Evolutionary conservation across 179 eudicot species (phyloP), one percentile per base, ranked within the genome.

Genomic region (Beta corolliflora): DNA sequence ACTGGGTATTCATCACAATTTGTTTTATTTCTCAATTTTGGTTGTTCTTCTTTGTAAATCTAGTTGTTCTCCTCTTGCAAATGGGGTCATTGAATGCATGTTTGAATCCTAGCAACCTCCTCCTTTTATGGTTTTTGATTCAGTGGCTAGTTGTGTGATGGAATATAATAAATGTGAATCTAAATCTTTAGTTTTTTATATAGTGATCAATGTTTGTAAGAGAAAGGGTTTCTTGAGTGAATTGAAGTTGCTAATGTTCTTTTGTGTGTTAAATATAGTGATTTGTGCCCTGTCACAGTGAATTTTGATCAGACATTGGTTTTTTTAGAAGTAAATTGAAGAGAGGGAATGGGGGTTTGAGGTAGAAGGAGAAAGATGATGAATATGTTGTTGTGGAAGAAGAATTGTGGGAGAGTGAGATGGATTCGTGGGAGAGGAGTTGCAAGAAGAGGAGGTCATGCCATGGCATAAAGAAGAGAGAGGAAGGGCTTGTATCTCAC

Each of bases 1-100:
- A 83, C 69, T 91, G 88, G 90, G 94, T 93, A 86, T 73, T 78
- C 82, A 84, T 84, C 97, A 92, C 50, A 87, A 89, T 80, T 82
- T 94, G 77, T 66, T 80, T 78, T 90, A 93, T 60, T 88, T 84
- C 81, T 90, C 91, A 7, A 79, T 90, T 88, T 82, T 94, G 63
- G 87, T 87, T 41, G 81, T 92, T 75, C 53, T 86, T 18, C n/a
- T n/a, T n/a, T 91, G 93, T 59, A 83, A 87, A 66, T 83, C 90
- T 23, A 83, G 88, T 21, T 81, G 70, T 41, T 91, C 83, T 55
- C 78, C 83, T n/a, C 87, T 81, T 46, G 97, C 94, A 15, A 84
- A 78, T 74, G 85, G 80, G 59, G 81, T 94, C 61, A 45, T 91
- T 41, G 86, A 86, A 60, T 71, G 87, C 70, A 78, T 94, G 93